Evolutionary conservation across 495 filamentous ascomycete species (phyloP).

Genomic region (Corynascus novoguineensis): DNA sequence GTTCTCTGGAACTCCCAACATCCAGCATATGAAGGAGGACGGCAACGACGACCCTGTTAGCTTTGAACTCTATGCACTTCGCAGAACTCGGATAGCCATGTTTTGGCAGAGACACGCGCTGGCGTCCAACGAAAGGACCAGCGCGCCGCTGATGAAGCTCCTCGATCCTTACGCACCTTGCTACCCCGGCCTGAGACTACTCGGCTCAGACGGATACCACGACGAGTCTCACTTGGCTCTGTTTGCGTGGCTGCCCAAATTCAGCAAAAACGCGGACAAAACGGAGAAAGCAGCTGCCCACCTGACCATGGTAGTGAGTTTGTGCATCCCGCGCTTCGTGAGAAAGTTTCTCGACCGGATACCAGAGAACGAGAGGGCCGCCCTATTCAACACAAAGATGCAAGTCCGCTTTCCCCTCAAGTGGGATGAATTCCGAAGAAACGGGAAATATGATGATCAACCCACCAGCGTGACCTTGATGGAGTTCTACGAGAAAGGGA

Average conservation of each 20-base stretch:
- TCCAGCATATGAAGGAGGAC: background rate
- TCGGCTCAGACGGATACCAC: background rate
- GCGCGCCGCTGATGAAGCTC: background rate
- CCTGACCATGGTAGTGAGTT: background rate
- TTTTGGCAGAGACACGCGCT: background rate
- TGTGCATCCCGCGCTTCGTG: background rate
- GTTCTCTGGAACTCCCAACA: background rate
- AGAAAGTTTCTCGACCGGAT: background rate
- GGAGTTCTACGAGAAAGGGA: background rate
- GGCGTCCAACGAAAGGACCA: too few species aligned
- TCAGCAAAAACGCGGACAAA: background rate
- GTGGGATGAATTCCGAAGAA: background rate
- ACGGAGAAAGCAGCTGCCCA: background rate
- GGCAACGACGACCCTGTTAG: background rate
- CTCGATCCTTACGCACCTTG: background rate
- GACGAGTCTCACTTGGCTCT: background rate
- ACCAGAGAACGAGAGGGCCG: background rate
- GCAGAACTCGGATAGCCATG: background rate
- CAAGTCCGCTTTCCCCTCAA: background rate
- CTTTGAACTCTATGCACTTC: background rate
- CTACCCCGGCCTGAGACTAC: background rate
- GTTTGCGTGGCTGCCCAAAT: constrained; percentile 2
- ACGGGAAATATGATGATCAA: background rate
- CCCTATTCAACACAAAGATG: constrained; percentile 4
- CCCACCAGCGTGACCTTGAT: background rate